Conservation (phyloP, 1,284 basidiomycete genomes). For the Acaromyces ingoldii region DNA sequence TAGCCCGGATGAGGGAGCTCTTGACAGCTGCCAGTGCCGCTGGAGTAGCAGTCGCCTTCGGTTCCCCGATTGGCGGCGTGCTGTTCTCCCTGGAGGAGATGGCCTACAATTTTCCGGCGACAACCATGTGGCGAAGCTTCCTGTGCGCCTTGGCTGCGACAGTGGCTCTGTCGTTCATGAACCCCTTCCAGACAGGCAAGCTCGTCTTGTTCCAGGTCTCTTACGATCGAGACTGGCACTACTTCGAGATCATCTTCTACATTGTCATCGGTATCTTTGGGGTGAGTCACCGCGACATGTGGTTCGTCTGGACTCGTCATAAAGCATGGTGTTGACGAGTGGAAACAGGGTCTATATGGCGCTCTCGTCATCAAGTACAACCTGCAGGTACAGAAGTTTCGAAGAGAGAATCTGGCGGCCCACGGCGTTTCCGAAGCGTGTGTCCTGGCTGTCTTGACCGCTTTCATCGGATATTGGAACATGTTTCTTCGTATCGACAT, state of each 20-base stretch:
- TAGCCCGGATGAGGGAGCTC: slow-evolving; percentile 92
- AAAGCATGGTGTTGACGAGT: not conserved
- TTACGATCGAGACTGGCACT: slow-evolving; percentile 97
- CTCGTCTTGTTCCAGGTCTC: slow-evolving; percentile 96
- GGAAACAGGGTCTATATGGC: slow-evolving; percentile 75
- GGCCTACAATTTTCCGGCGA: slow-evolving; percentile 92
- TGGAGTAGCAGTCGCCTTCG: slow-evolving; percentile 94
- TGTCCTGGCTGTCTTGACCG: slow-evolving; percentile 77
- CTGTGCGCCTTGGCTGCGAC: slow-evolving; percentile 95
- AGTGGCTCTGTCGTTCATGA: slow-evolving; percentile 94
- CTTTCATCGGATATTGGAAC: slow-evolving; percentile 88
- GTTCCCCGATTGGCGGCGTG: slow-evolving; percentile 94
- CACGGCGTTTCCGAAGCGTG: slow-evolving; percentile 87
- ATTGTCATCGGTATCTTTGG: slow-evolving; percentile 92
- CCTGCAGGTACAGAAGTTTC: slow-evolving; percentile 86
- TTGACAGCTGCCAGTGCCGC: slow-evolving; percentile 93
- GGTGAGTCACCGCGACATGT: slow-evolving; percentile 2
- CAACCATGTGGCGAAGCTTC: slow-evolving; percentile 97
- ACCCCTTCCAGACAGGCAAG: slow-evolving; percentile 96
- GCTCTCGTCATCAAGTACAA: slow-evolving; percentile 97
- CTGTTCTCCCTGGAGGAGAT: slow-evolving; percentile 76
- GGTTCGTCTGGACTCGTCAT: not conserved
- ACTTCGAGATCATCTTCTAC: slow-evolving; percentile 95
- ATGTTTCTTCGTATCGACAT: slow-evolving; percentile 93
- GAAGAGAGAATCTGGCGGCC: slow-evolving; percentile 76